Base-by-base conservation (phyloP, 495 filamentous ascomycete genomes). In the Trypethelium eluteriae region DNA sequence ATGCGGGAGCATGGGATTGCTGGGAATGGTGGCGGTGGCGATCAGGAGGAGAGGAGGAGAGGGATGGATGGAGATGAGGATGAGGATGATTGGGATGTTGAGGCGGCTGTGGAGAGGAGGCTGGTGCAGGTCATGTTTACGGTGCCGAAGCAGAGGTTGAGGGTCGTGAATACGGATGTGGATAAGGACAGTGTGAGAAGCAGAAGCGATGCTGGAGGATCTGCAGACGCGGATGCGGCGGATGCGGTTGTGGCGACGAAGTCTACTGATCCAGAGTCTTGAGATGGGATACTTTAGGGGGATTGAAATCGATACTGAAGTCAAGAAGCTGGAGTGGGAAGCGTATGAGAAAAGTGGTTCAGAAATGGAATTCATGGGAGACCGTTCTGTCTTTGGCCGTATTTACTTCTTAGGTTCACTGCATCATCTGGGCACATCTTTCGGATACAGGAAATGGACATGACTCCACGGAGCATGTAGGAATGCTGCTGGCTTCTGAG, bases 71-170 rank as follows among this genome's bases (percentile, higher is more conserved):
- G 18, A 10, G 74, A 77, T 0, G 74, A 74, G 0, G 81, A 80
- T 1, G 87, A 89, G 14, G 88, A 86, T 3, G 92, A 96, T 62
- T 96, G 93, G 92, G 93, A 96, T 72, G 83, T 96, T 41, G 93
- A 97, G 74, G 83, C 83, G 56, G 91, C 90, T 5, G 88, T 89
- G 1, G 87, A 93, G 76, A 84, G 83, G 62, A 76, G 92, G 53
- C 82, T 90, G 16, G 93, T 98, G 67, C 93, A 98, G 78, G 84
- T 95, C 68, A 95, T 95, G 80, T 98, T 95, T 75, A 96, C 92
- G 1, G 90, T 96, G 66, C 93, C 93, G 61, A 89, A 85, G 74
- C 88, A 92, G 78, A 85, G 82, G 74, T 74, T 98, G 70, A 80
- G 93, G 62, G 91, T 98, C 12, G 92, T 96, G 9, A 98, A 98